Evolutionary conservation across 2,329 filamentous ascomycete genomes (phyloP).

Genomic region (Xylariaceae sp.): DNA sequence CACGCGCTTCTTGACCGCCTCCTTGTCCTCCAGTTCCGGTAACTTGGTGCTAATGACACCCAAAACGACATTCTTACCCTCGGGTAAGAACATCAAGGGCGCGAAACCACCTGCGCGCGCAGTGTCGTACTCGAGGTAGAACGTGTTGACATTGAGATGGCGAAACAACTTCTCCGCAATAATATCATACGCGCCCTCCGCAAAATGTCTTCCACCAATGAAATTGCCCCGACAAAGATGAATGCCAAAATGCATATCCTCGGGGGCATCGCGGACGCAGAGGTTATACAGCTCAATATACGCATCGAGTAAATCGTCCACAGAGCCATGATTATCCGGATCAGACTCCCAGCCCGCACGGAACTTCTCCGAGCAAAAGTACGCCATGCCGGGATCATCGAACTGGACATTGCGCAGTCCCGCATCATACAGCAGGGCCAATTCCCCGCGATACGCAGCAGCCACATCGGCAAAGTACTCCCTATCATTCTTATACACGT

Average conservation of each 20-base stretch:
- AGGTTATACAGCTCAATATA: conserved; percentile 77
- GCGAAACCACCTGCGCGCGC: conserved; percentile 60
- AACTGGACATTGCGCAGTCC: conserved; percentile 63
- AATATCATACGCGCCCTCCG: conserved; percentile 61
- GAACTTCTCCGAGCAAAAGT: conserved; percentile 71
- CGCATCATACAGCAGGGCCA: conserved; percentile 55
- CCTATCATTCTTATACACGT: conserved; percentile 51
- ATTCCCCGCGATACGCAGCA: conserved; percentile 59
- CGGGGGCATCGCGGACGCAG: conserved; percentile 55
- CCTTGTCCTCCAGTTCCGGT: conserved; percentile 56
- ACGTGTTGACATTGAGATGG: conserved; percentile 58
- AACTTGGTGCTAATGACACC: conserved; percentile 61
- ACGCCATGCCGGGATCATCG: conserved; percentile 62
- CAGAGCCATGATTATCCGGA: conserved; percentile 59
- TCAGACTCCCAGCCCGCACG: conserved; percentile 64
- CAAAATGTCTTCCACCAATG: conserved; percentile 60
- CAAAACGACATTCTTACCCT: conserved; percentile 57
- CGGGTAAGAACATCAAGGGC: conserved; percentile 56
- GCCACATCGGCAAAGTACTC: conserved; percentile 63
- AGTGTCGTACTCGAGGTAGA: conserved; percentile 66
- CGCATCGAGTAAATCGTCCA: conserved; percentile 66
- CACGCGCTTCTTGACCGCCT: conserved; percentile 56
- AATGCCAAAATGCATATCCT: conserved; percentile 70
- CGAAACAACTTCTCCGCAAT: conserved; percentile 63
- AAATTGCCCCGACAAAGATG: conserved; percentile 70